Base-by-base conservation (phyloP, 495 filamentous ascomycete genomes). In the Mycothermus thermophilus region DNA sequence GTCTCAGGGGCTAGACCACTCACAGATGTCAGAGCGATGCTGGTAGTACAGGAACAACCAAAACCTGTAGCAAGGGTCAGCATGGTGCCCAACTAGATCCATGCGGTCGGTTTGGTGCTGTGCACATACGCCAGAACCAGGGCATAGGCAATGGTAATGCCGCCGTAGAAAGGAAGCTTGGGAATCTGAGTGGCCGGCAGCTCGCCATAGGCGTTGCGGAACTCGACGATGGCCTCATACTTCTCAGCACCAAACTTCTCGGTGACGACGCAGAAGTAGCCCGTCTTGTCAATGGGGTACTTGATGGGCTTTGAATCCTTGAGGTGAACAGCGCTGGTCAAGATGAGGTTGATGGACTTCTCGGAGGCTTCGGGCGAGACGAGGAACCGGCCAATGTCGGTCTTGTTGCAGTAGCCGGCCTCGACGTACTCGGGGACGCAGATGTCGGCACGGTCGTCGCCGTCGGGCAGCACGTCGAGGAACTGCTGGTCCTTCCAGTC, bases 21-120 rank as follows among this genome's bases (percentile, higher is more conserved):
- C 64, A 82, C 79, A 65, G 35, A 99, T 95, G 51, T 99, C 90
- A 40, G 77, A 72, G 30, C 92, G 74, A 55, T 99, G 84, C 51
- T 96, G 86, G 26, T 83, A 80, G 57, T 99, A 96, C 15, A 99
- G 67, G 64, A 95, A 94, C 5, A 70, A 86, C 90, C 90, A 99
- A 54, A 86, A 88, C 3, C 44, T 47, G 29, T n/a, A n/a, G n/a
- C n/a, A n/a, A n/a, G n/a, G n/a, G n/a, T n/a, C n/a, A n/a, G n/a
- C n/a, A n/a, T n/a, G n/a, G n/a, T n/a, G n/a, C n/a, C n/a, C n/a
- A n/a, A n/a, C n/a, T n/a, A n/a, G n/a, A n/a, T n/a, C n/a, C n/a
- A n/a, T n/a, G n/a, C n/a, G n/a, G n/a, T n/a, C n/a, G n/a, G n/a
- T n/a, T n/a, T n/a, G n/a, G n/a, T n/a, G n/a, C n/a, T n/a, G n/a